phyloP scores from a whole-genome alignment of 73 alveolate species.

The Symbiodinium natans region DNA sequence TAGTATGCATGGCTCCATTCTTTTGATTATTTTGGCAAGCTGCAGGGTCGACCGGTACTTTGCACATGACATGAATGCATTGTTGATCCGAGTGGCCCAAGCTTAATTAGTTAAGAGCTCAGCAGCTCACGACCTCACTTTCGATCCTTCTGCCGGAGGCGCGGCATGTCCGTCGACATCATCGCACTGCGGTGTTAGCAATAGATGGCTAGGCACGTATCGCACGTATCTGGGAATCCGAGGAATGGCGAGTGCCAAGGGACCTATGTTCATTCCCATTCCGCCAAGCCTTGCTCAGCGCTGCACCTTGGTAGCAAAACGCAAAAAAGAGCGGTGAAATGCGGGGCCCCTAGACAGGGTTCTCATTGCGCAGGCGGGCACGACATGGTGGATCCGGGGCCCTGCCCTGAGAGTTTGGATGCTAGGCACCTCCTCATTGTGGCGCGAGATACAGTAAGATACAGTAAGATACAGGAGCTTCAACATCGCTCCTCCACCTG shows the following conservation, averaged over 20 bases:
- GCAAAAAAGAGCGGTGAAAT: too few relatives aligned
- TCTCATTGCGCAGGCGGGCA: too few relatives aligned
- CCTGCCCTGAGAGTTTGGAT: background rate
- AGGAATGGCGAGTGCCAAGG: conserved; percentile 20
- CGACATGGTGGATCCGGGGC: background rate
- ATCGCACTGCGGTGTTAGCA: background rate
- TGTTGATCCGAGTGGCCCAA: too few relatives aligned
- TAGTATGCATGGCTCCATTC: too few relatives aligned
- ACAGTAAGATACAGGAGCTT: too few relatives aligned
- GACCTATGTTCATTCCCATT: conserved; percentile 47
- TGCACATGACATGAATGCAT: too few relatives aligned
- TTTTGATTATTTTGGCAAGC: too few relatives aligned
- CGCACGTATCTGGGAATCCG: too few relatives aligned
- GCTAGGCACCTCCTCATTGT: too few relatives aligned
- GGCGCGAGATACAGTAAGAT: too few relatives aligned
- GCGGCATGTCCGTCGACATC: background rate
- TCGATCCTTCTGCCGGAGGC: background rate
- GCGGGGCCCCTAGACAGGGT: too few relatives aligned
- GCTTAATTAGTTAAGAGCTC: background rate
- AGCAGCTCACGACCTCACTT: background rate
- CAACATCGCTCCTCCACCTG: background rate
- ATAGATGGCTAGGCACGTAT: background rate
- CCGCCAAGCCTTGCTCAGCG: conserved; percentile 24
- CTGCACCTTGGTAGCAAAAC: background rate
- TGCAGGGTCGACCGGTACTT: too few relatives aligned